A percentile compares a stretch with the other conserved stretches of the same genome.
These are phyloP conservation scores for Tremellales sp. DNA, from an alignment of 1,284 basidiomycete species.

Conservation along the genomic window DNA sequence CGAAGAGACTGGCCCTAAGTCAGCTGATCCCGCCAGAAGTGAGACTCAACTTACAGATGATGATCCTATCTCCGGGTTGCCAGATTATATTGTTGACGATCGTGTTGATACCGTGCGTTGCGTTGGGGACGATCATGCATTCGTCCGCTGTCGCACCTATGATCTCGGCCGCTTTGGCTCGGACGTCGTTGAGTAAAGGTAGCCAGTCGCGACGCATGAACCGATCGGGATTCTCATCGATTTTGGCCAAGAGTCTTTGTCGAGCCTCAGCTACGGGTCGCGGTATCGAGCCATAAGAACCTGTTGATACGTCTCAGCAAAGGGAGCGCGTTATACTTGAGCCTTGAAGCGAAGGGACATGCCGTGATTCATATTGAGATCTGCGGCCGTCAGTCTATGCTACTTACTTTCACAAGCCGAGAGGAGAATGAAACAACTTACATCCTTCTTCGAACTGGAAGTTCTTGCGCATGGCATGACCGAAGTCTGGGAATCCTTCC, in stretches of 20 bases:
- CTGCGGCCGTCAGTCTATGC: too few species aligned
- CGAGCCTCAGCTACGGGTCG: slow-evolving; percentile 57
- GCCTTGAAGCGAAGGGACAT: not conserved
- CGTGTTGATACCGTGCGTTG: slow-evolving; percentile 64
- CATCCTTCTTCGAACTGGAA: slow-evolving; percentile 59
- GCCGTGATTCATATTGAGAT: not conserved
- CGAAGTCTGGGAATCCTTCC: slow-evolving; percentile 52
- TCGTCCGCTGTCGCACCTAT: slow-evolving; percentile 61
- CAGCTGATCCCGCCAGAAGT: not conserved
- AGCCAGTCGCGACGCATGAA: slow-evolving; percentile 56
- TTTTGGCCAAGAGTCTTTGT: slow-evolving; percentile 51
- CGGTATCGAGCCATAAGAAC: slow-evolving; percentile 67
- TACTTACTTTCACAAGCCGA: not conserved
- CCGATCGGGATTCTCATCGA: slow-evolving; percentile 62
- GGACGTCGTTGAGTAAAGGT: slow-evolving; percentile 50
- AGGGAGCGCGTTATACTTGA: not conserved
- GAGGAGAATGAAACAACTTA: slow-evolving; percentile 13
- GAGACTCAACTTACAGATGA: slow-evolving; percentile 49
- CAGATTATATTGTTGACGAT: slow-evolving; percentile 61
- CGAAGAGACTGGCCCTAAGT: slow-evolving; percentile 58
- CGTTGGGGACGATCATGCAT: slow-evolving; percentile 61
- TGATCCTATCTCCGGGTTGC: slow-evolving; percentile 54
- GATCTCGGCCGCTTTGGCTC: slow-evolving; percentile 57
- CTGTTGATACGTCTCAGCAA: slow-evolving; percentile 35
- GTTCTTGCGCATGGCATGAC: slow-evolving; percentile 57